phyloP scores from a whole-genome alignment of 345 rosid genomes.

The Lumnitzera littorea region DNA sequence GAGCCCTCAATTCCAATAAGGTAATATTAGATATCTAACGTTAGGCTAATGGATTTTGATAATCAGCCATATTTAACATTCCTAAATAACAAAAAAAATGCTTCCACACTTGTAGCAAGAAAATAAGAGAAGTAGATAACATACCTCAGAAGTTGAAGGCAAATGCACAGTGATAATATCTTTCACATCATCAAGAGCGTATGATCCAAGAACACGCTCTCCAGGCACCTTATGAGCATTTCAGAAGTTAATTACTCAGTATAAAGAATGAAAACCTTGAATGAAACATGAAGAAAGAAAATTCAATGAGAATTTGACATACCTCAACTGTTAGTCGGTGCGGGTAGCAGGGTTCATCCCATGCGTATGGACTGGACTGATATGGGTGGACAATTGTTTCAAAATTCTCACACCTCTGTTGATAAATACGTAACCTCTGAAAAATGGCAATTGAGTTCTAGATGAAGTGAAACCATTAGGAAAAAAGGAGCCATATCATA shows the following conservation, averaged over 20 bases:
- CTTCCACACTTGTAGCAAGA: background rate
- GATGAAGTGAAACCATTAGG: slow-evolving; percentile 1
- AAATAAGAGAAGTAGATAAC: background rate
- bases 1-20: no score
- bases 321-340: slow-evolving; percentile 88
- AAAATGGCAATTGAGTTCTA: slow-evolving; percentile 6
- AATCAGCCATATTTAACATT: no score
- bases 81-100: background rate
- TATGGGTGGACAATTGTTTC: slow-evolving; percentile 75
- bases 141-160: slow-evolving; percentile 74
- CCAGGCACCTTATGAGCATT: slow-evolving; percentile 64
- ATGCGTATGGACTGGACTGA: slow-evolving; percentile 80
- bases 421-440: slow-evolving; percentile 77
- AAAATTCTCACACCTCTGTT: slow-evolving; percentile 81
- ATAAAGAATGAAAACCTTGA: slow-evolving; percentile 1
- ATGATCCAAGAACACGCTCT: slow-evolving; percentile 73
- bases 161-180: slow-evolving; percentile 52
- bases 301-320: slow-evolving; percentile 5
- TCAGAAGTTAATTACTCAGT: slow-evolving; percentile 1
- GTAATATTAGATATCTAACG: slow-evolving; percentile 3
- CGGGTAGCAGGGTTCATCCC: slow-evolving; percentile 96
- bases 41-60: background rate
- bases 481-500: background rate
- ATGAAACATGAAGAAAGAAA: slow-evolving; percentile 4
- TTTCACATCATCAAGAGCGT: slow-evolving; percentile 68